Percentiles rank a stretch among this genome's conserved stretches.
phyloP scores from a whole-genome alignment of 495 filamentous ascomycete species.

The Arthonia radiata region DNA sequence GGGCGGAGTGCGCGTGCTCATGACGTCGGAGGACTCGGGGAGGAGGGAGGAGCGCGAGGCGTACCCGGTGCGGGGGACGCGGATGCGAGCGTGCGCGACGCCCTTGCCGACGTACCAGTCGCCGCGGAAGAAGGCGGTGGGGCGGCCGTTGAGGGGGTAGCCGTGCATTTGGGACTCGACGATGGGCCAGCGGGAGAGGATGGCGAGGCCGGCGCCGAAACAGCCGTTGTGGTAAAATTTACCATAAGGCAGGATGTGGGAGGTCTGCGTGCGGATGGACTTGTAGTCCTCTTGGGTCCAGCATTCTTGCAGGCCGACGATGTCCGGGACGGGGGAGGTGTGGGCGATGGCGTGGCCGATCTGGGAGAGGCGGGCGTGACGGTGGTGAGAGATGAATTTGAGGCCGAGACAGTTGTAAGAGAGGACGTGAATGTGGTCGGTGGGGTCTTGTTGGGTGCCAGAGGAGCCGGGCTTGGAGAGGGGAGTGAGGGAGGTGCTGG shows the following conservation, averaged over 20 bases:
- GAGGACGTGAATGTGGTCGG: slow-evolving; percentile 53
- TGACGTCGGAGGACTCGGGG: too few relatives aligned
- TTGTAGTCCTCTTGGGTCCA: slow-evolving; percentile 82
- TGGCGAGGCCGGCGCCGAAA: slow-evolving; percentile 73
- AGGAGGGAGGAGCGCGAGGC: too few relatives aligned
- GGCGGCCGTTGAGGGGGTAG: slow-evolving; percentile 85
- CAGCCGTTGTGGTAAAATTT: slow-evolving; percentile 86
- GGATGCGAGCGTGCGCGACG: slow-evolving; percentile 61
- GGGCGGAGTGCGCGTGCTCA: too few relatives aligned
- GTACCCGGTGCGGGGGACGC: too few relatives aligned
- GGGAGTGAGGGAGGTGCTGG: too few relatives aligned
- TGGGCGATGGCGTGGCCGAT: slow-evolving; percentile 52
- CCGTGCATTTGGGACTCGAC: slow-evolving; percentile 65
- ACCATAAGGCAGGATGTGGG: slow-evolving; percentile 60
- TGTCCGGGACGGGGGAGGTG: slow-evolving; percentile 40
- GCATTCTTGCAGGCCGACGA: slow-evolving; percentile 88
- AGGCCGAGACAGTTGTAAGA: slow-evolving; percentile 94
- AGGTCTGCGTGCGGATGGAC: slow-evolving; percentile 49
- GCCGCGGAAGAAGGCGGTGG: slow-evolving; percentile 76
- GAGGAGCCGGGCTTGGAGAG: too few relatives aligned
- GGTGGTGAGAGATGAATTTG: slow-evolving; percentile 60
- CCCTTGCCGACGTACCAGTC: slow-evolving; percentile 94
- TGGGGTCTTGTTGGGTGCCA: too few relatives aligned
- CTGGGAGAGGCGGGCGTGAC: slow-evolving; percentile 54
- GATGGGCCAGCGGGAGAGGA: slow-evolving; percentile 92